phyloP scores from a whole-genome alignment of 805 yeast species.

The Candida vartiovaarae region DNA sequence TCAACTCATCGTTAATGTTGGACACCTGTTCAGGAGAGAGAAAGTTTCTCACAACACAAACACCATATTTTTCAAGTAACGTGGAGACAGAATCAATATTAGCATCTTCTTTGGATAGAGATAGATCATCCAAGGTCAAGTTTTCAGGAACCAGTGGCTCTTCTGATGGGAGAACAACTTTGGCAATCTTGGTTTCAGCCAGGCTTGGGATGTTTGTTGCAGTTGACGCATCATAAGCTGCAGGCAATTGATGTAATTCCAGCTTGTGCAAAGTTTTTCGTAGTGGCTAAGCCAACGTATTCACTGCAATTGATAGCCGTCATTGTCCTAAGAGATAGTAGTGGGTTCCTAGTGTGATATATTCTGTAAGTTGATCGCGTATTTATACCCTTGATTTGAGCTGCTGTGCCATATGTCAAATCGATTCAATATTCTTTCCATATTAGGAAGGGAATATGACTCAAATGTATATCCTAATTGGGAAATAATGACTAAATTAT shows the following conservation, averaged over 20 bases:
- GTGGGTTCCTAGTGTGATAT: too few species aligned
- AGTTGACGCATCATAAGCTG: not conserved
- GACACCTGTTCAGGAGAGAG: not conserved
- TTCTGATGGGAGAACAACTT: slow-evolving; percentile 1
- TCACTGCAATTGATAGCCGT: not conserved
- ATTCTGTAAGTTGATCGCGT: too few species aligned
- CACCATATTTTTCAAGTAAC: slow-evolving; percentile 1
- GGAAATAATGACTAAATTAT: too few species aligned
- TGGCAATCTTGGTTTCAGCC: not conserved
- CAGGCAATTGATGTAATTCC: not conserved
- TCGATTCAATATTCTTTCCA: too few species aligned
- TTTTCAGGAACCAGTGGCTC: slow-evolving; percentile 1
- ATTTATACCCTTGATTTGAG: too few species aligned
- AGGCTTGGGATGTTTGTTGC: not conserved
- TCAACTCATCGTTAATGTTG: not conserved
- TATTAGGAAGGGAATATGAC: too few species aligned
- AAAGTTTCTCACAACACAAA: not conserved
- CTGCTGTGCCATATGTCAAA: too few species aligned
- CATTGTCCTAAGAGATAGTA: too few species aligned
- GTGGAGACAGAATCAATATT: slow-evolving; percentile 1
- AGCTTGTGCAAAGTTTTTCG: slow-evolving; percentile 1
- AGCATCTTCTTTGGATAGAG: not conserved
- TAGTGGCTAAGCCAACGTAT: not conserved
- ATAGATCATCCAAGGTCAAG: not conserved
- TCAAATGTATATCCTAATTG: too few species aligned